Evolutionary conservation across 176 grass and related monocot species (phyloP).

Genomic region (Carex littledalei): DNA sequence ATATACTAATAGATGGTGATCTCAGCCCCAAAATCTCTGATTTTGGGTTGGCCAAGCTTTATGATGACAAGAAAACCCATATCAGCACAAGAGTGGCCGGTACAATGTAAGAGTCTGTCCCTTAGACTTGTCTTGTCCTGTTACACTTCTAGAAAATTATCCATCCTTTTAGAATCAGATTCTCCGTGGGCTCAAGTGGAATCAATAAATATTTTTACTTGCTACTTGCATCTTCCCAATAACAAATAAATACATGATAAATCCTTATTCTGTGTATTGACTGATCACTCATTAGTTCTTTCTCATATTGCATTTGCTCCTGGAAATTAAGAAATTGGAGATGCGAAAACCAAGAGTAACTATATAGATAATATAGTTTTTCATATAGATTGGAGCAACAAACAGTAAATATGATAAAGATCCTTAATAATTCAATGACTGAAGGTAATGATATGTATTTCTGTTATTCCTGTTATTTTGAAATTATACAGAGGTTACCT

Average conservation of each 20-base stretch:
- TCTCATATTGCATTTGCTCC: neutral
- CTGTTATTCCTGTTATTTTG: neutral
- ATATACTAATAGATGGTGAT: slow-evolving; percentile 61
- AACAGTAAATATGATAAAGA: neutral
- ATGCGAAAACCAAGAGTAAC: neutral
- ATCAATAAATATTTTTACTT: neutral
- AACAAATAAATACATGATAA: neutral
- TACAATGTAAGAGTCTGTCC: slow-evolving; percentile 57
- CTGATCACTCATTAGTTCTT: neutral
- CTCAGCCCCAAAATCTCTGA: slow-evolving; percentile 88
- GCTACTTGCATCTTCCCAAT: neutral
- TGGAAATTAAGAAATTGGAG: neutral
- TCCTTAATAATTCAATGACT: neutral
- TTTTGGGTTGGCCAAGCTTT: slow-evolving; percentile 85
- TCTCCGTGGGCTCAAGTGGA: neutral
- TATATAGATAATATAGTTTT: neutral
- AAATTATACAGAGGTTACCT: slow-evolving; percentile 62
- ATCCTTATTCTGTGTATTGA: neutral
- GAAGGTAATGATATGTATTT: neutral
- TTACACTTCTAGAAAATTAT: neutral
- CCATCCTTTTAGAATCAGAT: neutral
- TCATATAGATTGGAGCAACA: neutral
- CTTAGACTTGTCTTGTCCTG: neutral
- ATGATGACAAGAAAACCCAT: slow-evolving; percentile 76
- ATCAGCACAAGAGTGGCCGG: slow-evolving; percentile 85